Evolutionary conservation across 2,329 filamentous ascomycete genomes (phyloP), one percentile per base, ranked within the genome.

Genomic region (Claviceps pusilla): DNA sequence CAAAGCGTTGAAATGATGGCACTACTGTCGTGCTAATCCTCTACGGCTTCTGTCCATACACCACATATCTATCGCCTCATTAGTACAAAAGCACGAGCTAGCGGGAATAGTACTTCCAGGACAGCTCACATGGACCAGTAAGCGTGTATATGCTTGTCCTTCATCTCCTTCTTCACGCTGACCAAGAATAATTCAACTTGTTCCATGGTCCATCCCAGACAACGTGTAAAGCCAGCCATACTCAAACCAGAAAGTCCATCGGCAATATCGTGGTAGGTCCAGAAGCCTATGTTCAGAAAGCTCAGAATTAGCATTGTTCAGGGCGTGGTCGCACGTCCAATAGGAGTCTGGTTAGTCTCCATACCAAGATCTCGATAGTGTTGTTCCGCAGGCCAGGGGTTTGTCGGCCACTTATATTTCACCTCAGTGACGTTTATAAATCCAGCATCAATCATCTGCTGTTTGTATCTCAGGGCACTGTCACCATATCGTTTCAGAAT

Each of bases 361-460:
- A 28, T 58, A 68, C 76, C 77, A 1, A 78, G 61, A 51, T 78
- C 71, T 60, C 79, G 81, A 51, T 75, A 69, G 31, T 72, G 71
- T 6, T 68, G 67, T 45, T 78, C 73, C 48, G 71, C 73, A 0
- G 76, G 73, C 77, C 78, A 81, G 11, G 68, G 62, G 58, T 74
- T 76, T 39, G 69, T 69, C 0, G 77, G 77, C 66, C 76, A 73
- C 61, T 73, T 75, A 59, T 69, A 75, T 6, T 74, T 60, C 2
- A 69, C 64, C 60, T 78, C 73, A 0, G 65, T 64, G 0, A 82
- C 72, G 53, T 79, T 71, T 48, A 69, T 65, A 57, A 82, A 82
- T 0, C 79, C 79, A 0, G 73, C 76, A 12, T 75, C 73, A 3
- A 66, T 64, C 59, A 81, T 68, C 53, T 72, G 69, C 46, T 64